Evolutionary conservation across 768 basidiomycete species (phyloP).

Genomic region (Pleurotus djamor): DNA sequence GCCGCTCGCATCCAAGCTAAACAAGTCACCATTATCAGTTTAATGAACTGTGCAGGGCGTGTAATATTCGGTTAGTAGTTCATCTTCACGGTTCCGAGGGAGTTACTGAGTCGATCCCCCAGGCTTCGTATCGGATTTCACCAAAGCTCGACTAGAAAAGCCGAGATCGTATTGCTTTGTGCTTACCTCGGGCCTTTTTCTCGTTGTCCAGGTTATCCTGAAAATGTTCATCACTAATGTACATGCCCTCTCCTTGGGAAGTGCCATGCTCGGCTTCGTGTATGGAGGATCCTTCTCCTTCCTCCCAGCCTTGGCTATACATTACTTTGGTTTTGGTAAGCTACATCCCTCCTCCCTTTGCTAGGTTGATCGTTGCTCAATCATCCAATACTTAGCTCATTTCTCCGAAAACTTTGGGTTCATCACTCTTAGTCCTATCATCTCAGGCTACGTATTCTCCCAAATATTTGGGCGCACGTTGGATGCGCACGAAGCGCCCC

Average conservation of each 20-base stretch:
- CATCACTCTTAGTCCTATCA: constrained; percentile 68
- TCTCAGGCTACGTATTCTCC: constrained; percentile 82
- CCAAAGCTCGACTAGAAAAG: constrained; percentile 49
- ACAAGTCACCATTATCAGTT: constrained; percentile 81
- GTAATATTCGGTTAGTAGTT: constrained; percentile 62
- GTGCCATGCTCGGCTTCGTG: constrained; percentile 53
- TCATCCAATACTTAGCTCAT: constrained; percentile 40
- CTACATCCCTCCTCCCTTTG: constrained; percentile 13
- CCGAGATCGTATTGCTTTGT: constrained; percentile 73
- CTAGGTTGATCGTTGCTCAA: background rate
- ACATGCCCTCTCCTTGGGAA: constrained; percentile 66
- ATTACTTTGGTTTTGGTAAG: constrained; percentile 88
- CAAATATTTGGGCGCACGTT: constrained; percentile 78
- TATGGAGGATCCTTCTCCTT: constrained; percentile 76
- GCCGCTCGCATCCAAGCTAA: constrained; percentile 76
- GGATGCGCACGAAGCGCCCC: constrained; percentile 56
- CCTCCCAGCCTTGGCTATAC: constrained; percentile 73
- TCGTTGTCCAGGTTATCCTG: constrained; percentile 68
- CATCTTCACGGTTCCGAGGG: background rate
- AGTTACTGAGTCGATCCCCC: background rate
- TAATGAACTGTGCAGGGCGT: constrained; percentile 81
- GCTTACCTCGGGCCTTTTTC: constrained; percentile 64
- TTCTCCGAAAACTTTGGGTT: constrained; percentile 89
- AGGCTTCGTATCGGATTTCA: constrained; percentile 70
- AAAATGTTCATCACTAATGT: constrained; percentile 51